Percentiles rank a stretch among this genome's conserved stretches.
These are phyloP conservation scores for Dioscorea dumetorum DNA, from an alignment of 106 monocot genomes.

Conservation along the genomic window DNA sequence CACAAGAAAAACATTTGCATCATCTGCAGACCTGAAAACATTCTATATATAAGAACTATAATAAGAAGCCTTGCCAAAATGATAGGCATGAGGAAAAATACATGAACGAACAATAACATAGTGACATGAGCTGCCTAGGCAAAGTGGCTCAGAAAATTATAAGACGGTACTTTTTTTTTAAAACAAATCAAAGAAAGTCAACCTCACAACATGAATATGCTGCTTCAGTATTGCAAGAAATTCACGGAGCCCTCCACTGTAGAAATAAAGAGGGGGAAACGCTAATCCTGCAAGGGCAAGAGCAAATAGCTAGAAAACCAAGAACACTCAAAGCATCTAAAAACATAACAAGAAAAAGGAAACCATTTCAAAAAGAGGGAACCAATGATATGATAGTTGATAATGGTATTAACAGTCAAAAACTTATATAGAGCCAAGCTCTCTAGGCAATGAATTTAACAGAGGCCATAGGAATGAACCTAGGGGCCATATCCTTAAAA, in stretches of 20 bases:
- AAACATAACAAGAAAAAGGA: too few species aligned
- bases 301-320: too few species aligned
- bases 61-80: neutral
- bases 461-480: too few species aligned
- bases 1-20: slow-evolving; percentile 96
- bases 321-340: too few species aligned
- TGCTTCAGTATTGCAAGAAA: slow-evolving; percentile 83
- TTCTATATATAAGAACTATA: neutral
- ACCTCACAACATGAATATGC: slow-evolving; percentile 86
- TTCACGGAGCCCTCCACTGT: slow-evolving; percentile 89
- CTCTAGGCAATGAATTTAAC: too few species aligned
- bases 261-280: slow-evolving; percentile 91
- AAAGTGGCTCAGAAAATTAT: neutral
- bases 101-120: neutral
- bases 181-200: slow-evolving; percentile 6
- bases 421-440: too few species aligned
- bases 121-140: neutral
- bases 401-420: too few species aligned
- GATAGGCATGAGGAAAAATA: neutral
- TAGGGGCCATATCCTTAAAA: too few species aligned
- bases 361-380: too few species aligned
- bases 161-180: neutral
- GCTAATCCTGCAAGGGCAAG: slow-evolving; percentile 57
- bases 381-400: too few species aligned
- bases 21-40: slow-evolving; percentile 73